Evolutionary conservation across 108 stramenopile species (phyloP).

Genomic region (Fragilaria crotonensis): DNA sequence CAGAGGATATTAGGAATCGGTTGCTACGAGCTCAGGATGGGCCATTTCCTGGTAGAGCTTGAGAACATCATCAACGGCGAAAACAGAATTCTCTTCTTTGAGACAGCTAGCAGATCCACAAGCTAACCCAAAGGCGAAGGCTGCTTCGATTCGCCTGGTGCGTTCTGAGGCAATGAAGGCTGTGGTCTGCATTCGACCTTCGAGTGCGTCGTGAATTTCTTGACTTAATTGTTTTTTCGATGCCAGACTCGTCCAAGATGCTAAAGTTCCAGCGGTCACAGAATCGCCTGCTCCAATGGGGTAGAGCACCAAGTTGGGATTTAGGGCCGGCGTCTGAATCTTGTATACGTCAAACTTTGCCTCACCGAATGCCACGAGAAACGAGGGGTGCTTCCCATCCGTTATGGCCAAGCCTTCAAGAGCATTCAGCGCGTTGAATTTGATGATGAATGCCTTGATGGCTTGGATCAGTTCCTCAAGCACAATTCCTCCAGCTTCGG

Average conservation of each 20-base stretch:
- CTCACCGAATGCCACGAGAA: conserved; percentile 26
- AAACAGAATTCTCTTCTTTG: conserved; percentile 71
- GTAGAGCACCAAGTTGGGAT: conserved; percentile 28
- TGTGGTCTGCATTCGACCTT: conserved; percentile 1
- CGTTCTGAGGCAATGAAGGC: neutral
- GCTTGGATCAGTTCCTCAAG: conserved; percentile 37
- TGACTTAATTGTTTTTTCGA: conserved; percentile 1
- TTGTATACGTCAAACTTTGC: conserved; percentile 27
- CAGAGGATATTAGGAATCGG: no score
- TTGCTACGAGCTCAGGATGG: conserved; percentile 11
- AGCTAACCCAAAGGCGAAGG: conserved; percentile 70
- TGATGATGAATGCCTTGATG: conserved; percentile 31
- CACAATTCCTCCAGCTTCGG: conserved; percentile 37
- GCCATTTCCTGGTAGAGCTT: conserved; percentile 35
- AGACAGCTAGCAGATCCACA: conserved; percentile 80
- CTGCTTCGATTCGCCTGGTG: conserved; percentile 7
- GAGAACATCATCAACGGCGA: conserved; percentile 47
- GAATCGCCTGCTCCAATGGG: conserved; percentile 87
- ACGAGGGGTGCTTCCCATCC: conserved; percentile 57
- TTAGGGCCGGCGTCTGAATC: conserved; percentile 27
- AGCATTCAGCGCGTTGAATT: conserved; percentile 30
- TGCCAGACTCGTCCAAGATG: conserved; percentile 57
- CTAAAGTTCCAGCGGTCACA: conserved; percentile 74
- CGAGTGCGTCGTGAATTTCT: conserved; percentile 1
- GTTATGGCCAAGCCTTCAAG: conserved; percentile 61